Percentiles rank a stretch among this genome's conserved stretches.
phyloP scores from a whole-genome alignment of 129 eudicot genomes.

The Kitagawia praeruptora region DNA sequence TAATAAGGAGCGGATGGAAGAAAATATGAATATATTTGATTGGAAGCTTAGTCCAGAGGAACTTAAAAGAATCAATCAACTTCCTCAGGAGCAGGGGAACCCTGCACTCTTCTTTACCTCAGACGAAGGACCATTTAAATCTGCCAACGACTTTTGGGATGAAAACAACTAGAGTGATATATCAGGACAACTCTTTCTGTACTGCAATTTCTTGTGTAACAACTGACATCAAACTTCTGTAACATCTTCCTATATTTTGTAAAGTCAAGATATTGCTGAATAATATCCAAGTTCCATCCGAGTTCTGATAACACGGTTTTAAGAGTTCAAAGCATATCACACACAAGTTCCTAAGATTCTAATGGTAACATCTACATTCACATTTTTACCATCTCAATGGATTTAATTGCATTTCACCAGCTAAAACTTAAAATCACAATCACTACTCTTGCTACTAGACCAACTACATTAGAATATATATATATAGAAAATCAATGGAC shows the following conservation, averaged over 20 bases:
- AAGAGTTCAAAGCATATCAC: no score
- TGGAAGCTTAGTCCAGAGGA: constrained; percentile 8
- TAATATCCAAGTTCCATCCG: no score
- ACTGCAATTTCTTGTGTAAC: neutral
- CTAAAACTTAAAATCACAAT: no score
- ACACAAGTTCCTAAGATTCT: neutral
- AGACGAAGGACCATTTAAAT: constrained; percentile 7
- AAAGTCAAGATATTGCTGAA: neutral
- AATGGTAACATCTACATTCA: no score
- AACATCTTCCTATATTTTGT: neutral
- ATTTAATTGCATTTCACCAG: no score
- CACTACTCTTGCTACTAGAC: no score
- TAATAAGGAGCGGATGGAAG: constrained; percentile 36
- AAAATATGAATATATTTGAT: constrained; percentile 29
- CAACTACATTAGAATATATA: no score
- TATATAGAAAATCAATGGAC: no score
- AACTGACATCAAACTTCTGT: neutral
- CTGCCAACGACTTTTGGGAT: neutral
- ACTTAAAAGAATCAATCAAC: neutral
- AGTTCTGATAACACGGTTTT: no score
- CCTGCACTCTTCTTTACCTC: neutral
- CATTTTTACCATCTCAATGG: no score
- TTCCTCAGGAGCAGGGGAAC: constrained; percentile 7
- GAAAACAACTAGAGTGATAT: neutral
- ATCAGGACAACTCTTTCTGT: neutral